Evolutionary conservation across 148 eudicot genomes (phyloP).

Genomic region (Pouteria glomerata): DNA sequence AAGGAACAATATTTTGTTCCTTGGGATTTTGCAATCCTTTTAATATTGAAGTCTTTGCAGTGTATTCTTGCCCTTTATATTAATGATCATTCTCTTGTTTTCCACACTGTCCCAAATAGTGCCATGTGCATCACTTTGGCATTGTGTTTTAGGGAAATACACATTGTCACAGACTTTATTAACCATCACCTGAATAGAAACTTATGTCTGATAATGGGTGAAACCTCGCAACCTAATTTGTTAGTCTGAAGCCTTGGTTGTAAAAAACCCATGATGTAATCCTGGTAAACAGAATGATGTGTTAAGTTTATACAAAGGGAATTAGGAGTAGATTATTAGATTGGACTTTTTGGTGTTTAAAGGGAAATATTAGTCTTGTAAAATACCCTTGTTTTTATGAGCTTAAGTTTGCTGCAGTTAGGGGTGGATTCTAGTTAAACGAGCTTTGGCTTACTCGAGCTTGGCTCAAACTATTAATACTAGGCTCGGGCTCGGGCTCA

Average conservation of each 20-base stretch:
- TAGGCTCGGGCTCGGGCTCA: too few relatives aligned
- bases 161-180: neutral
- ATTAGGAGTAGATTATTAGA: neutral
- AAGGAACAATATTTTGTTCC: too few relatives aligned
- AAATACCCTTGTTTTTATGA: neutral
- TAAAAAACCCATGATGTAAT: neutral
- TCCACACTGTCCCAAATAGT: neutral
- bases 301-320: neutral
- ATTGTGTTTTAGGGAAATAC: neutral
- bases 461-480: too few relatives aligned
- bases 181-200: neutral
- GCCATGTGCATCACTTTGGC: neutral
- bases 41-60: neutral
- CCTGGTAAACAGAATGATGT: neutral
- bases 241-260: neutral
- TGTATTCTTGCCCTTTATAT: neutral
- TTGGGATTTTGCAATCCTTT: too few relatives aligned
- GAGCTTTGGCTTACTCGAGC: too few relatives aligned
- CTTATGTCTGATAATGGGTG: neutral
- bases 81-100: neutral
- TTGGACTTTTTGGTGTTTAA: neutral
- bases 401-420: too few relatives aligned
- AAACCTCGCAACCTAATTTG: too few relatives aligned
- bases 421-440: neutral
- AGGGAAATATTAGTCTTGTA: neutral